Conservation (phyloP, 257 asterid species). For the Penstemon newberryi region DNA sequence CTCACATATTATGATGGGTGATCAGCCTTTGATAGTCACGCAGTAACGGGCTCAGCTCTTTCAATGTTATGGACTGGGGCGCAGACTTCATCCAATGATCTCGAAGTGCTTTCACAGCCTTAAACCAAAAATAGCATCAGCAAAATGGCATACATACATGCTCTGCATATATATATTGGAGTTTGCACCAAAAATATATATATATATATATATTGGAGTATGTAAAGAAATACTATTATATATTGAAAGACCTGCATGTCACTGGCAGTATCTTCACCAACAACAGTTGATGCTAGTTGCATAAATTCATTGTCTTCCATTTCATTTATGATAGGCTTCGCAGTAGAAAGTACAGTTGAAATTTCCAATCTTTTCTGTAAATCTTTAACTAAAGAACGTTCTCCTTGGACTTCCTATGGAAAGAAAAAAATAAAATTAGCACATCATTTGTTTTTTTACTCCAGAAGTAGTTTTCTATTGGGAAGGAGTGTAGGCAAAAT, state of each 20-base stretch:
- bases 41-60: constrained; percentile 86
- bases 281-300: constrained; percentile 58
- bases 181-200: too few relatives aligned
- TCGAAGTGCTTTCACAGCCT: constrained; percentile 81
- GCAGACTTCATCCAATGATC: constrained; percentile 71
- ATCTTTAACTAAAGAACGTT: constrained; percentile 51
- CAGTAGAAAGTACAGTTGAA: constrained; percentile 45
- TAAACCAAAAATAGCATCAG: constrained; percentile 27
- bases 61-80: constrained; percentile 60
- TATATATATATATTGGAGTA: not conserved
- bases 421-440: constrained; percentile 20
- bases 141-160: constrained; percentile 26
- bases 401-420: constrained; percentile 55
- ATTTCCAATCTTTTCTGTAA: constrained; percentile 62
- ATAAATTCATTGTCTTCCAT: constrained; percentile 68
- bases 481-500: not conserved
- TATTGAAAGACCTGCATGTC: constrained; percentile 54
- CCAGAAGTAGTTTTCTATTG: not conserved
- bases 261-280: constrained; percentile 43
- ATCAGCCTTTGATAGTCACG: constrained; percentile 75
- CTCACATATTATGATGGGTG: constrained; percentile 69
- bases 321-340: constrained; percentile 52
- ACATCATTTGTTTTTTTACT: not conserved
- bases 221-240: not conserved
- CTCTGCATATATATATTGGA: not conserved